Conservation (phyloP, 805 yeast genomes). For the Jamesozyma rosinii region DNA sequence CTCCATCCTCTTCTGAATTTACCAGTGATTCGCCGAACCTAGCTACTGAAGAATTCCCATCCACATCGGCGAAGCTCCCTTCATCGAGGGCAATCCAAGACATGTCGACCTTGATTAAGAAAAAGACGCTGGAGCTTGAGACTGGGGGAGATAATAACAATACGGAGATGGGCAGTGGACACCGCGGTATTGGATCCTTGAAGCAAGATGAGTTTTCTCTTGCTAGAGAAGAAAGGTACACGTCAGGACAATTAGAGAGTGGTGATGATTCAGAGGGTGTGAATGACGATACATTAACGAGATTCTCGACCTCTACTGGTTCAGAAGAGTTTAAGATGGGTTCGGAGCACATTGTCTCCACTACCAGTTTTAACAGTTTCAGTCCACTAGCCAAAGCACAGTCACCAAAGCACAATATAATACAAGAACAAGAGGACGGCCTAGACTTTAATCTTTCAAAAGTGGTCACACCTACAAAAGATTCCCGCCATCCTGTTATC, state of each 20-base stretch:
- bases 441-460: background rate
- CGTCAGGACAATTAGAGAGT: background rate
- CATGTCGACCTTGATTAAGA: slow-evolving; percentile 31
- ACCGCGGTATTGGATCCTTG: background rate
- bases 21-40: slow-evolving; percentile 34
- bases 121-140: background rate
- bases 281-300: background rate
- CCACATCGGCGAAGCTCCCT: slow-evolving; percentile 27
- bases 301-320: slow-evolving; percentile 12
- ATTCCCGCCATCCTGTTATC: slow-evolving; percentile 35
- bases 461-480: background rate
- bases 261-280: background rate
- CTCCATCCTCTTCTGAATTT: slow-evolving; percentile 39
- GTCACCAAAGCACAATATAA: background rate
- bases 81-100: slow-evolving; percentile 35
- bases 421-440: background rate
- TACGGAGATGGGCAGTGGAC: background rate
- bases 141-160: background rate
- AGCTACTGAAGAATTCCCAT: slow-evolving; percentile 12
- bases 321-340: slow-evolving; percentile 25
- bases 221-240: background rate
- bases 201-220: background rate
- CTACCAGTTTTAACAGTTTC: slow-evolving; percentile 24
- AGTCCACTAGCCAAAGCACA: slow-evolving; percentile 10
- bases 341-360: slow-evolving; percentile 17